phyloP scores from a whole-genome alignment of 2,329 filamentous ascomycete species.

The Ustulina deusta region DNA sequence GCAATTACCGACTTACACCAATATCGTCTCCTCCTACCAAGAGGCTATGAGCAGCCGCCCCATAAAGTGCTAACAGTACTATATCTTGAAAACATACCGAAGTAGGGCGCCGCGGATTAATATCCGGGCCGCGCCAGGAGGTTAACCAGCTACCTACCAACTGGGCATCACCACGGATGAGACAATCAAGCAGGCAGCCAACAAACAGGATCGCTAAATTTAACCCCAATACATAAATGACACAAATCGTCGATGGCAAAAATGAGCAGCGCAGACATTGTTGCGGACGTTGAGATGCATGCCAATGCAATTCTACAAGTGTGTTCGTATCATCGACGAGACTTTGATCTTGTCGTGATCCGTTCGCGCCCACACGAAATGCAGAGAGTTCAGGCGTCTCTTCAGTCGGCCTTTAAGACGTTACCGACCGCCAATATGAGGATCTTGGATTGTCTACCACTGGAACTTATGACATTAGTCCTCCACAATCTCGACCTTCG shows the following conservation, averaged over 20 bases:
- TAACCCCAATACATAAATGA: too few relatives aligned
- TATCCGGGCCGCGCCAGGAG: too few relatives aligned
- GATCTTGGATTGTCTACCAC: slow-evolving; percentile 36
- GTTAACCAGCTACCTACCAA: too few relatives aligned
- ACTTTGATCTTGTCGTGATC: slow-evolving; percentile 39
- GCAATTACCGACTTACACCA: too few relatives aligned
- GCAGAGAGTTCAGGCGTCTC: slow-evolving; percentile 40
- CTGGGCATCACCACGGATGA: too few relatives aligned
- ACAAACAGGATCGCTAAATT: too few relatives aligned
- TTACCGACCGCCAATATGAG: slow-evolving; percentile 37
- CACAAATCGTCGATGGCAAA: too few relatives aligned
- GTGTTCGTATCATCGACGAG: slow-evolving; percentile 42
- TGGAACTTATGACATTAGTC: slow-evolving; percentile 39
- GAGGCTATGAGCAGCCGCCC: too few relatives aligned
- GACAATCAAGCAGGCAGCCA: too few relatives aligned
- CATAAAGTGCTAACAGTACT: too few relatives aligned
- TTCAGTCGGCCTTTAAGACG: slow-evolving; percentile 40
- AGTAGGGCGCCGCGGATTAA: too few relatives aligned
- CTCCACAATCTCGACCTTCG: slow-evolving; percentile 40
- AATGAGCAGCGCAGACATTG: slow-evolving; percentile 12
- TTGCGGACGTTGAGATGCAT: slow-evolving; percentile 18
- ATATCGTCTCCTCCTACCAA: too few relatives aligned
- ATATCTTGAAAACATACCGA: neutral
- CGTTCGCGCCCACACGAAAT: slow-evolving; percentile 41
- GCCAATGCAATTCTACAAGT: slow-evolving; percentile 37